phyloP scores from a whole-genome alignment of 2,329 filamentous ascomycete genomes.

The Remersonia thermophila region DNA sequence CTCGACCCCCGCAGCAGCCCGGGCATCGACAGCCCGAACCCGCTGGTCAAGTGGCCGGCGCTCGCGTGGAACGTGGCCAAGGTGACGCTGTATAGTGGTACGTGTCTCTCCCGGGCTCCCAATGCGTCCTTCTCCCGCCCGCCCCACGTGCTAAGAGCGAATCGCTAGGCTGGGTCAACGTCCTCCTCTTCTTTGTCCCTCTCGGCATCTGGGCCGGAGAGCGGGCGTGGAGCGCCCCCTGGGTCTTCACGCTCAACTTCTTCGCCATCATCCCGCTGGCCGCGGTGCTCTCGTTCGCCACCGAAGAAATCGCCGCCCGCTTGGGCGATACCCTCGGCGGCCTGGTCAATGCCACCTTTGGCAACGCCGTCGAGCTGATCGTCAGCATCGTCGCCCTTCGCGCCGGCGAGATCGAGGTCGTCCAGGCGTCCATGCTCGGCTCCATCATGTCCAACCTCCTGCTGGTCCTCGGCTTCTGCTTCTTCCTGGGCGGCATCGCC shows the following conservation, averaged over 20 bases:
- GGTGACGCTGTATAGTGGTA: constrained; percentile 47
- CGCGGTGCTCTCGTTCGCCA: constrained; percentile 62
- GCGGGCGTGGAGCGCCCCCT: constrained; percentile 49
- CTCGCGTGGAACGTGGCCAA: constrained; percentile 44
- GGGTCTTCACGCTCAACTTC: constrained; percentile 67
- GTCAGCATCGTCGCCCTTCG: constrained; percentile 83
- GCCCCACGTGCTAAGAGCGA: neutral
- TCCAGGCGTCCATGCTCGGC: constrained; percentile 96
- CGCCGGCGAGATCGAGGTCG: constrained; percentile 80
- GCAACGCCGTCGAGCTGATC: constrained; percentile 70
- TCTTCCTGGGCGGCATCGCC: constrained; percentile 59
- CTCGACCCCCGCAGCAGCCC: constrained; percentile 39
- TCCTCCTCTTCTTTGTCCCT: constrained; percentile 61
- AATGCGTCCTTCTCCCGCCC: neutral
- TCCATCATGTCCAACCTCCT: constrained; percentile 91
- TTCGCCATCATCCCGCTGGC: constrained; percentile 68
- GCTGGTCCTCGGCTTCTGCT: constrained; percentile 72
- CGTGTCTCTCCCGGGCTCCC: no score
- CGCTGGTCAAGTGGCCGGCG: constrained; percentile 32
- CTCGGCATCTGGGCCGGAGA: constrained; percentile 57
- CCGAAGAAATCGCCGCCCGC: constrained; percentile 61
- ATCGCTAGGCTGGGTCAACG: constrained; percentile 50
- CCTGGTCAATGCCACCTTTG: constrained; percentile 64
- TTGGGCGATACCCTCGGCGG: constrained; percentile 64
- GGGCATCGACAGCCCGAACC: constrained; percentile 36